Conservation (phyloP, 2,329 filamentous ascomycete species). For the Plectosphaerella sp. region DNA sequence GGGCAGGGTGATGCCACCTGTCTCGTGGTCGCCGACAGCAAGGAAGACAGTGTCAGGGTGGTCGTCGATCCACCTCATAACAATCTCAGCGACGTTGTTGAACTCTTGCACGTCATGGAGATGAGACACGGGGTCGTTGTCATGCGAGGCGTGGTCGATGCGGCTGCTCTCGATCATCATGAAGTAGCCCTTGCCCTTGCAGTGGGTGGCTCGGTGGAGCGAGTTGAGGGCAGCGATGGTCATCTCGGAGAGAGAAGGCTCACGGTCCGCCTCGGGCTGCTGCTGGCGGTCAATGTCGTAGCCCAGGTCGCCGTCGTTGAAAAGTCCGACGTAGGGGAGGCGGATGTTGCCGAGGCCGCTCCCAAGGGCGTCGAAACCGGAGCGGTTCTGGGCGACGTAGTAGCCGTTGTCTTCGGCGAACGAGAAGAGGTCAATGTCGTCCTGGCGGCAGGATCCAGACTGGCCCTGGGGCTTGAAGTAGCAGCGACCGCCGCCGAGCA, state of each 20-base stretch:
- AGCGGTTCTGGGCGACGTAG: conserved; percentile 26
- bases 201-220: conserved; percentile 23
- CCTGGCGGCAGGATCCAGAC: conserved; percentile 26
- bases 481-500: conserved; percentile 31
- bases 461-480: conserved; percentile 30
- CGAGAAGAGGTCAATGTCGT: conserved; percentile 26
- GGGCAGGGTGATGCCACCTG: conserved; percentile 27
- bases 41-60: conserved; percentile 29
- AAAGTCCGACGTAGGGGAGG: conserved; percentile 30
- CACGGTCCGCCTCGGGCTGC: not conserved
- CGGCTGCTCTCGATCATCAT: conserved; percentile 28
- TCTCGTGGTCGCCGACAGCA: conserved; percentile 32
- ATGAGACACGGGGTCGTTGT: conserved; percentile 48
- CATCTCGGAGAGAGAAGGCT: conserved; percentile 15
- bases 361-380: conserved; percentile 22
- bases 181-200: conserved; percentile 19
- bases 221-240: conserved; percentile 25
- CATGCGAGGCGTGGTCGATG: conserved; percentile 33
- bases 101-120: conserved; percentile 35
- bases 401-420: conserved; percentile 25
- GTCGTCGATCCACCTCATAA: conserved; percentile 29
- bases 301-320: conserved; percentile 26
- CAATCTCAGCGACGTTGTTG: conserved; percentile 26
- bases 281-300: conserved; percentile 25
- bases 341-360: conserved; percentile 15